Evolutionary conservation across 257 asterid genomes (phyloP), one percentile per base, ranked within the genome.

Genomic region (Oldenlandia corymbosa): DNA sequence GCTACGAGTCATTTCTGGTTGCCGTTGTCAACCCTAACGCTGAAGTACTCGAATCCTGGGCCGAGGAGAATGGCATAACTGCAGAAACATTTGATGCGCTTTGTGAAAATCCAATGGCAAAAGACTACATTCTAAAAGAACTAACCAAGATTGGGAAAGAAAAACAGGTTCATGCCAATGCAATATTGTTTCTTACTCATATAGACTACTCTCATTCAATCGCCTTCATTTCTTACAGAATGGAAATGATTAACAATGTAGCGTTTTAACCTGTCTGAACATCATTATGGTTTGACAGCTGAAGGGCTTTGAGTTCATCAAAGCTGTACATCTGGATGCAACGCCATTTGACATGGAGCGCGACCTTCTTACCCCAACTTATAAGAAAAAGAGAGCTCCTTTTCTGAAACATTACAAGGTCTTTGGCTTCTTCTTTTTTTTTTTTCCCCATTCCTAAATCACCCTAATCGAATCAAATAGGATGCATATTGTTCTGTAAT

Each of bases 291-390:
- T n/a, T n/a, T n/a, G 55, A 69, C 83, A 88, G 96, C 65, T 88
- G 39, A 88, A 80, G 79, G 96, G 96, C 23, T 88, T 88, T 69
- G 96, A 88, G 79, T 52, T 82, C 66, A 76, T 88, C 77, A 88
- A 84, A 76, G 82, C 73, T 14, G 77, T 86, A 27, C 79, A 78
- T 64, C 82, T 88, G 47, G 95, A 88, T 27, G 82, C 88, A 0
- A 64, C 26, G 47, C 90, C 96, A 58, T 88, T 88, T 48, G 90
- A 88, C 70, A 88, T 88, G 92, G 96, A 88, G 32, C 90, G 96
- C 3, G 85, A 83, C 64, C 93, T 86, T 72, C 57, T 86, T 31
- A 86, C 95, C 23, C 95, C 96, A 1, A 88, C 96, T 39, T 85
- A 78, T 80, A 88, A 88, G 88, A 88, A 88, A 79, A 88, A 84